phyloP scores from a whole-genome alignment of 192 early-diverging fungal genomes.

The Coemansia sp. region DNA sequence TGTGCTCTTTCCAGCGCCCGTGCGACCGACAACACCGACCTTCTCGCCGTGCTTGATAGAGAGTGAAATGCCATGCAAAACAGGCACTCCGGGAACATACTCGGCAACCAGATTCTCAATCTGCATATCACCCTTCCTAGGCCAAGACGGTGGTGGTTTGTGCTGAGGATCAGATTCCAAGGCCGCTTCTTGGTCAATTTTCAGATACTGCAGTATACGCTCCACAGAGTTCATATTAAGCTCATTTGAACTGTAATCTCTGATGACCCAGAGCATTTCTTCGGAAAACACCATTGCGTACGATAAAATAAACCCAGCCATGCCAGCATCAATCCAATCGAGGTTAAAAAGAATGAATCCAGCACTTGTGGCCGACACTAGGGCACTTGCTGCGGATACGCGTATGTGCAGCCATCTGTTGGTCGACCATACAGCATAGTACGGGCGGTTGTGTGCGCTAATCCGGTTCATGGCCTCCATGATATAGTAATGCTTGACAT shows the following conservation, averaged over 20 bases:
- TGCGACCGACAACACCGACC: slow-evolving; percentile 56
- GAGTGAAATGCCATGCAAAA: too few relatives aligned
- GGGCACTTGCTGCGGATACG: slow-evolving; percentile 66
- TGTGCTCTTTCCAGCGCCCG: slow-evolving; percentile 72
- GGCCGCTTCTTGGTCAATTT: slow-evolving; percentile 74
- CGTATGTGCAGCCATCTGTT: slow-evolving; percentile 83
- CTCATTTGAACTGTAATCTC: slow-evolving; percentile 74
- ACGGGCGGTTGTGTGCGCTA: slow-evolving; percentile 76
- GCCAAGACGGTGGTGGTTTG: slow-evolving; percentile 61
- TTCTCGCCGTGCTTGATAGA: slow-evolving; percentile 37
- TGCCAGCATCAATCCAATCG: slow-evolving; percentile 64
- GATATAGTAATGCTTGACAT: slow-evolving; percentile 54
- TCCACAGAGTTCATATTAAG: slow-evolving; percentile 83
- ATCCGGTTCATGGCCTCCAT: slow-evolving; percentile 48
- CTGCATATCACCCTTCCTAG: slow-evolving; percentile 66
- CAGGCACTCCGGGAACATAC: slow-evolving; percentile 54
- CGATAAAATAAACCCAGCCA: slow-evolving; percentile 79
- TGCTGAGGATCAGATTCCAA: slow-evolving; percentile 61
- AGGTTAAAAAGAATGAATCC: slow-evolving; percentile 58
- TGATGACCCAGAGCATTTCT: slow-evolving; percentile 73
- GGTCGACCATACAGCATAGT: slow-evolving; percentile 71
- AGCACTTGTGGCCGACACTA: slow-evolving; percentile 66
- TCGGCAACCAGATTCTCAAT: slow-evolving; percentile 51
- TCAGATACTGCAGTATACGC: slow-evolving; percentile 76
- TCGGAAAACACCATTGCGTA: slow-evolving; percentile 83